A percentile compares a stretch with the other conserved stretches of the same genome.
phyloP scores from a whole-genome alignment of 352 stramenopile species.

The Aphanomyces stellatus region DNA sequence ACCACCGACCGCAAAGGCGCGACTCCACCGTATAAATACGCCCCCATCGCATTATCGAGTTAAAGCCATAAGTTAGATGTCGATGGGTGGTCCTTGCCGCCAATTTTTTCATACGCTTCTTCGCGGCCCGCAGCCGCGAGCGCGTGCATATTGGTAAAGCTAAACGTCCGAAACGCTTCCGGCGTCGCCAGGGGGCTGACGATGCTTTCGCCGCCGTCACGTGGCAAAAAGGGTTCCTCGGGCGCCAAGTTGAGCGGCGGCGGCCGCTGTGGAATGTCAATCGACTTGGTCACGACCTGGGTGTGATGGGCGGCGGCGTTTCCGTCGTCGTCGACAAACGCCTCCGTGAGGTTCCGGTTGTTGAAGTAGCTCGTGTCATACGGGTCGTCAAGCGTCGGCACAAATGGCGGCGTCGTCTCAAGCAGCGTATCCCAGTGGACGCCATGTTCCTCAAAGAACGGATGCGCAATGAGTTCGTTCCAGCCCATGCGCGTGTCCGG shows the following conservation, averaged over 20 bases:
- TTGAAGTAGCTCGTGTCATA: slow-evolving; percentile 89
- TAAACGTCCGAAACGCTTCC: slow-evolving; percentile 69
- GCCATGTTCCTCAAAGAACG: slow-evolving; percentile 49
- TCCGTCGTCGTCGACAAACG: slow-evolving; percentile 79
- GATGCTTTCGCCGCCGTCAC: neutral
- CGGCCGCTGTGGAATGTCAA: no score
- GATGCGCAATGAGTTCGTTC: slow-evolving; percentile 49
- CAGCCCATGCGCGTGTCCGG: slow-evolving; percentile 53
- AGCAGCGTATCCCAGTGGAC: slow-evolving; percentile 80
- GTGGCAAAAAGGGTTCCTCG: no score
- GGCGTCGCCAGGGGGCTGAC: neutral
- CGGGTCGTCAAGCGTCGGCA: slow-evolving; percentile 73
- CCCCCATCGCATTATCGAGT: neutral
- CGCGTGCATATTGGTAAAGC: slow-evolving; percentile 83
- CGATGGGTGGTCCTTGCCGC: neutral
- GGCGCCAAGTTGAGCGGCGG: neutral
- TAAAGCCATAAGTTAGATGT: slow-evolving; percentile 8
- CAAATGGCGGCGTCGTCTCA: slow-evolving; percentile 71
- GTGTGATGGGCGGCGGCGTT: slow-evolving; percentile 27
- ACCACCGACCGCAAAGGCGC: neutral
- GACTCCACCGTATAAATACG: neutral
- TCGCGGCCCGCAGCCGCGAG: slow-evolving; percentile 60
- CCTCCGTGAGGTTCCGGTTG: slow-evolving; percentile 78
- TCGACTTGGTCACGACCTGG: neutral
- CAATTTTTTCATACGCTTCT: slow-evolving; percentile 40